Evolutionary conservation across 805 yeast genomes (phyloP).

Genomic region (Pichia ethanolica): DNA sequence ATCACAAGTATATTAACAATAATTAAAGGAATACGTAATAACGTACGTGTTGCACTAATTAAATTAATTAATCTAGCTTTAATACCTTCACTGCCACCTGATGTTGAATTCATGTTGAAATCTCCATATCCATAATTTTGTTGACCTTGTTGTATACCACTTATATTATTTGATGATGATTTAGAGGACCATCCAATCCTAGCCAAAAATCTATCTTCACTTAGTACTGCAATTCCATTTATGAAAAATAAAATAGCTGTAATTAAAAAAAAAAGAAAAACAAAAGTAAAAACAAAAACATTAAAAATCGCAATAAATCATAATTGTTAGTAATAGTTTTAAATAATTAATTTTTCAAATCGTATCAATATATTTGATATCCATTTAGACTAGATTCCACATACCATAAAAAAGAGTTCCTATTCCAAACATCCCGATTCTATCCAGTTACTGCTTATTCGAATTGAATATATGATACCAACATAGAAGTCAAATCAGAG

Average conservation of each 20-base stretch:
- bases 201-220: conserved; percentile 52
- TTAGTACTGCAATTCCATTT: conserved; percentile 51
- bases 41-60: conserved; percentile 52
- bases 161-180: conserved; percentile 23
- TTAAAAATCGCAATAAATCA: not conserved
- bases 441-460: not conserved
- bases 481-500: no score
- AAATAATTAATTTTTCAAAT: no score
- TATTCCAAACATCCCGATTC: conserved; percentile 41
- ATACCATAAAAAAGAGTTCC: conserved; percentile 44
- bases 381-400: conserved; percentile 6
- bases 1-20: conserved; percentile 43
- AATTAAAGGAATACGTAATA: conserved; percentile 50
- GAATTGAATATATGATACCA: no score
- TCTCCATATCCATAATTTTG: conserved; percentile 9
- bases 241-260: conserved; percentile 41
- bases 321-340: not conserved
- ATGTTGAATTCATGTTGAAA: conserved; percentile 3
- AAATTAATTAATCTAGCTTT: conserved; percentile 44
- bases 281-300: not conserved
- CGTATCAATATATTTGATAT: no score
- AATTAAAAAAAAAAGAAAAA: not conserved
- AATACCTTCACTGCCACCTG: conserved; percentile 17
- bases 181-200: conserved; percentile 36
- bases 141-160: not conserved